Base-by-base conservation (phyloP, 345 rosid genomes). In the Mallotus nudiflorus region DNA sequence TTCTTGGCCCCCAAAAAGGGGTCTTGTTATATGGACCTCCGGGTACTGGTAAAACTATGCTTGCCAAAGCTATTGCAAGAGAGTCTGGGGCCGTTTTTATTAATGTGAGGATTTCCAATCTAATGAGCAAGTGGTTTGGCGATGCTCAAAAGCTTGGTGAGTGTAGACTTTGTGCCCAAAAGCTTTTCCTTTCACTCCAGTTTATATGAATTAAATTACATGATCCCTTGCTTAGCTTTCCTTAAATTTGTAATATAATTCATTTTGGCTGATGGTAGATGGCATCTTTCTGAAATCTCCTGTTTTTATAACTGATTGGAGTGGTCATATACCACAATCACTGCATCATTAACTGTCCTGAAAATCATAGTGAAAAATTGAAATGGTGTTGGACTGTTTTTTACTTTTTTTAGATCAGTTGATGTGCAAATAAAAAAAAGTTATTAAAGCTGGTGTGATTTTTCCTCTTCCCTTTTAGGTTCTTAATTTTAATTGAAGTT, bases 81-180 rank as follows among this genome's bases (percentile, higher is more conserved):
- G 99, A 95, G 68, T 95, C 97, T 12, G 96, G 98, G 70, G 98
- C 98, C 78, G 96, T 95, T 75, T 95, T 92, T 68, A 95, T 92
- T 31, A 95, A 95, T 73, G 97, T 95, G 28, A 81, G 86, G 85
- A 80, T 95, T 57, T 89, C 98, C 0, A 90, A 90, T 83, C 81
- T 95, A 15, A 92, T 90, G 99, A 92, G 98, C 96, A 90, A 92
- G 77, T 90, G 98, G 99, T 92, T 95, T 85, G 98, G 98, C 69
- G 99, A 92, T 86, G 96, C 98, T 55, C 99, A 90, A 80, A 95
- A 95, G 85, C 97, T 95, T 54, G 99, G 98, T 94, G 78, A 78
- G 95, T 81, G 9, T 73, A 63, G 13, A 44, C 13, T 18, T 62
- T 8, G 6, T 16, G 49, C 40, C 14, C 6, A 15, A n/a, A n/a